These are phyloP conservation scores for Chlamydomonas sp. DNA, from an alignment of 139 green algal genomes.

Conservation along the genomic window DNA sequence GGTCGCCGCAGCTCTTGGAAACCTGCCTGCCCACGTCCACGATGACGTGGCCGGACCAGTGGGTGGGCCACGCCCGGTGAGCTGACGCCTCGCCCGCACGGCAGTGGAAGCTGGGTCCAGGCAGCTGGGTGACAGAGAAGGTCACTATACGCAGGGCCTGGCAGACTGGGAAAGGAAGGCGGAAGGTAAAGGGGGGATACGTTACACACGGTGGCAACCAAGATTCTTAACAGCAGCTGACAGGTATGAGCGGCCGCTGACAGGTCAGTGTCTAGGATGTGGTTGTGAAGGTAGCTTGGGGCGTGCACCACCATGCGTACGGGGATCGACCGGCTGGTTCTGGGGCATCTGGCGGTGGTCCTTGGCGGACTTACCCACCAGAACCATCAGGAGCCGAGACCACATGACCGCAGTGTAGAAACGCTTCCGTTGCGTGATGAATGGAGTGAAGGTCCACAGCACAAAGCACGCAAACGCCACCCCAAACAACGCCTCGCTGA, in stretches of 20 bases:
- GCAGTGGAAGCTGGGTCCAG: constrained; percentile 91
- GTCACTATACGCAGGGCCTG: constrained; percentile 90
- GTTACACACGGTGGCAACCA: not conserved
- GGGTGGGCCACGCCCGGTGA: constrained; percentile 62
- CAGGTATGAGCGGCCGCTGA: not conserved
- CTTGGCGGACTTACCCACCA: constrained; percentile 44
- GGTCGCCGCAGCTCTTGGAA: constrained; percentile 88
- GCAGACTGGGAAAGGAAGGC: constrained; percentile 64
- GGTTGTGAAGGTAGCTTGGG: not conserved
- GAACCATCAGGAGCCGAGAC: constrained; percentile 80
- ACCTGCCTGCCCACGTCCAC: constrained; percentile 73
- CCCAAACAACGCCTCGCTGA: constrained; percentile 87
- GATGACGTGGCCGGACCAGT: constrained; percentile 81
- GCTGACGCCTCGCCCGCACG: constrained; percentile 61
- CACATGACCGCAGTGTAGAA: constrained; percentile 94
- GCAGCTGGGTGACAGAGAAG: constrained; percentile 89
- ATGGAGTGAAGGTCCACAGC: constrained; percentile 90
- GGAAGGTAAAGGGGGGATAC: not conserved
- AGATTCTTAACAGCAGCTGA: not conserved
- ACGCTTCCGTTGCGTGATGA: constrained; percentile 77
- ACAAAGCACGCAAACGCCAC: constrained; percentile 79
- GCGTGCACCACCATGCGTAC: no score
- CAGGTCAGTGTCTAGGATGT: not conserved
- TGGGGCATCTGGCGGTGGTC: not conserved
- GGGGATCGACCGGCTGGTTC: no score